Evolutionary conservation across 2,329 filamentous ascomycete species (phyloP).

Genomic region (Davidsoniella eucalypti): DNA sequence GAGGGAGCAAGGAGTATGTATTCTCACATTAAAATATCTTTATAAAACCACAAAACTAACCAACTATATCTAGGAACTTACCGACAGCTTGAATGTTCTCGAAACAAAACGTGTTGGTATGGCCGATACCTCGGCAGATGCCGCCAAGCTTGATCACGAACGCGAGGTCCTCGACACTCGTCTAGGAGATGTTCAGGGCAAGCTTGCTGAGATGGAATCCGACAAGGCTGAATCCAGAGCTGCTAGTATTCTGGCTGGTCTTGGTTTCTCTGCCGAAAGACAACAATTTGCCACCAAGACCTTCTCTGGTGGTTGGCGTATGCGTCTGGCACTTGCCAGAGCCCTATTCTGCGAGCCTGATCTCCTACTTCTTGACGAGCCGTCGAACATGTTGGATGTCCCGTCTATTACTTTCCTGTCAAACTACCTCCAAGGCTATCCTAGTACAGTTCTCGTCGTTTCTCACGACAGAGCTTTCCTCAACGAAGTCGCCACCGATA

Average conservation of each 20-base stretch:
- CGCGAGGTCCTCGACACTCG: conserved; percentile 82
- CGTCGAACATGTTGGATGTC: conserved; percentile 99
- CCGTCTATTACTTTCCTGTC: conserved; percentile 98
- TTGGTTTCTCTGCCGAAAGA: conserved; percentile 86
- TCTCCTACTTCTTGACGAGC: conserved; percentile 89
- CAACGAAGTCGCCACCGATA: conserved; percentile 98
- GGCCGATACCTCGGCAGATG: conserved; percentile 85
- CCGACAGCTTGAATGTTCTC: conserved; percentile 54
- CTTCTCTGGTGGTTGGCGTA: conserved; percentile 98
- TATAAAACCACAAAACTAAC: not conserved
- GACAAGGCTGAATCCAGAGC: conserved; percentile 94
- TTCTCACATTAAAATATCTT: too few species aligned
- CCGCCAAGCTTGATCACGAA: conserved; percentile 67
- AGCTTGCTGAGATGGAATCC: conserved; percentile 95
- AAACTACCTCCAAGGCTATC: conserved; percentile 85
- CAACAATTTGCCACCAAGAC: conserved; percentile 91
- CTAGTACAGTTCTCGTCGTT: conserved; percentile 87
- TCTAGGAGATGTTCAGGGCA: conserved; percentile 76
- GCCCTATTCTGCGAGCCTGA: conserved; percentile 97
- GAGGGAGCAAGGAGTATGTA: conserved; percentile 62
- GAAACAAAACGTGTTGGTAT: conserved; percentile 62
- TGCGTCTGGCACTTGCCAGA: conserved; percentile 87
- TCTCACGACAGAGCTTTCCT: conserved; percentile 98
- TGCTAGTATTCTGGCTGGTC: conserved; percentile 87
- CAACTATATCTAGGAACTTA: conserved; percentile 45